These are phyloP conservation scores for Barnettozyma wickerhamii DNA, from an alignment of 805 yeast species.

Conservation along the genomic window DNA sequence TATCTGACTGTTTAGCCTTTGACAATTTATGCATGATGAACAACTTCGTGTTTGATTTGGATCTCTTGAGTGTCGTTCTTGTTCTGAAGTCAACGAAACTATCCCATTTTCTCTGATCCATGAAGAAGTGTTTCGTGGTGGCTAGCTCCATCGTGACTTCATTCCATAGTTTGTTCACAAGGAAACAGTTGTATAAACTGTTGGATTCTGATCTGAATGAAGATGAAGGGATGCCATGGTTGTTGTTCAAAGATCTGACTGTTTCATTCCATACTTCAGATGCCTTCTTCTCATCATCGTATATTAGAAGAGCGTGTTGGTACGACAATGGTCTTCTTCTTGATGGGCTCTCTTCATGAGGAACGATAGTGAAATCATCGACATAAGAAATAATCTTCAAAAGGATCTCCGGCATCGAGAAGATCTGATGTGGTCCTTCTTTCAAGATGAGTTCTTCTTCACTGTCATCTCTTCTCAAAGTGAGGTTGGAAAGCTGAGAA, in stretches of 20 bases:
- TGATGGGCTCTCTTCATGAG: constrained; percentile 54
- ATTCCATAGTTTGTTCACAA: constrained; percentile 68
- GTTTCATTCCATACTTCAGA: constrained; percentile 38
- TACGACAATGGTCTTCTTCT: constrained; percentile 67
- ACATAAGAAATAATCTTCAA: constrained; percentile 54
- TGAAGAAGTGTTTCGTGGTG: constrained; percentile 51
- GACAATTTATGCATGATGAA: constrained; percentile 65
- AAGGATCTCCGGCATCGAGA: constrained; percentile 74
- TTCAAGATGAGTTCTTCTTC: not conserved
- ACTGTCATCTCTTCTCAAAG: constrained; percentile 1
- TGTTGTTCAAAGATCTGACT: constrained; percentile 8
- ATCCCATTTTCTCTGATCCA: constrained; percentile 41
- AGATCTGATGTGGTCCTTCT: constrained; percentile 35
- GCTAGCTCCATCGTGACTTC: constrained; percentile 50
- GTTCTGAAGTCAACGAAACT: constrained; percentile 28
- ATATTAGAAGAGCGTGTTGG: constrained; percentile 64
- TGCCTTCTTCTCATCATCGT: constrained; percentile 50
- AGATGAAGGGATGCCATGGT: constrained; percentile 21
- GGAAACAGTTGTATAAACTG: constrained; percentile 54
- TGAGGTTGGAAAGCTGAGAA: constrained; percentile 10
- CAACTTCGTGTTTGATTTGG: constrained; percentile 32
- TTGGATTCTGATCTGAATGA: constrained; percentile 9
- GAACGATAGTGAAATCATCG: constrained; percentile 52
- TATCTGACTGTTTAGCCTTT: constrained; percentile 46
- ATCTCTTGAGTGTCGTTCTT: constrained; percentile 14